phyloP scores from a whole-genome alignment of 768 basidiomycete species.

The Leccinellum luteum region DNA sequence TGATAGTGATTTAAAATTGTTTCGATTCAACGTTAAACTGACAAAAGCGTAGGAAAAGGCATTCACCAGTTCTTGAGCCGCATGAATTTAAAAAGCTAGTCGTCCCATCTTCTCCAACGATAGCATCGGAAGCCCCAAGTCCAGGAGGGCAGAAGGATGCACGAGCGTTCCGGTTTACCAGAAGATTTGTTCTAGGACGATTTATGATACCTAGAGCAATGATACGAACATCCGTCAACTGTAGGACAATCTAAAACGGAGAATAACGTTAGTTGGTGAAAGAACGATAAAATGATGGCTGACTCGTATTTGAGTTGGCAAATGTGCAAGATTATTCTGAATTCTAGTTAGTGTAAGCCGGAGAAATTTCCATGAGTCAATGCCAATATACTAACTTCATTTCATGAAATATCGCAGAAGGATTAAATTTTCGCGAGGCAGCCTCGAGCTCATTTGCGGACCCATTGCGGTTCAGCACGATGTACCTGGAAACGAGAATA shows the following conservation, averaged over 20 bases:
- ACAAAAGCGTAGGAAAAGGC: not conserved
- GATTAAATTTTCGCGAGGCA: slow-evolving; percentile 67
- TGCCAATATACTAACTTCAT: slow-evolving; percentile 60
- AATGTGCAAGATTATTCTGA: slow-evolving; percentile 65
- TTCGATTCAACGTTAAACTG: not conserved
- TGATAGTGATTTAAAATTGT: slow-evolving; percentile 1
- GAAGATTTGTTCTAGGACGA: slow-evolving; percentile 52
- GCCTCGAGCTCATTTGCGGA: slow-evolving; percentile 68
- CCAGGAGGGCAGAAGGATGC: slow-evolving; percentile 69
- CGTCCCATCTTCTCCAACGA: slow-evolving; percentile 1
- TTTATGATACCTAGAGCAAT: slow-evolving; percentile 67
- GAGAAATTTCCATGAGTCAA: not conserved
- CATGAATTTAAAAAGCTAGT: slow-evolving; percentile 2
- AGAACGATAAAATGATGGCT: slow-evolving; percentile 22
- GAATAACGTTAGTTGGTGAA: slow-evolving; percentile 6
- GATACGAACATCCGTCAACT: slow-evolving; percentile 70
- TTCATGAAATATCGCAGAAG: slow-evolving; percentile 65
- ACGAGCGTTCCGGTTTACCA: slow-evolving; percentile 66
- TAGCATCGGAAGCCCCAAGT: slow-evolving; percentile 36
- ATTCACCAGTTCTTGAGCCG: slow-evolving; percentile 4
- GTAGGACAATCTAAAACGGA: slow-evolving; percentile 55
- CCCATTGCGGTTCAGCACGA: slow-evolving; percentile 74
- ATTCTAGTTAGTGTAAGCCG: slow-evolving; percentile 39
- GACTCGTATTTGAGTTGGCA: slow-evolving; percentile 67
- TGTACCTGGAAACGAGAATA: slow-evolving; percentile 47